Percentiles rank a stretch among this genome's conserved stretches.
These are phyloP conservation scores for Candida tetrigidarum DNA, from an alignment of 1,139 yeast genomes.

Conservation along the genomic window DNA sequence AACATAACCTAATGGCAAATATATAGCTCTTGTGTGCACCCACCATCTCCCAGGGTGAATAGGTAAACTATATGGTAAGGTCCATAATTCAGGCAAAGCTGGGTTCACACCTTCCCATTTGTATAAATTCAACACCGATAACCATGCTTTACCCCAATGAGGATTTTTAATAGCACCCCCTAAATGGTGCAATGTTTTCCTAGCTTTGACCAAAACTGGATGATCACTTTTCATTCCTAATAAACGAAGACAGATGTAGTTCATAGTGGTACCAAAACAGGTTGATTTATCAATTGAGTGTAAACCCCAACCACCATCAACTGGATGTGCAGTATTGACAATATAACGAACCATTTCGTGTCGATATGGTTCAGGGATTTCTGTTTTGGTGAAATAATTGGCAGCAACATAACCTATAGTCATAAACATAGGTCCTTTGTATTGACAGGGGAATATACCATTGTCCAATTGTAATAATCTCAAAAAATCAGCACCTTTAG, in stretches of 20 bases:
- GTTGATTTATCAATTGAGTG: constrained; percentile 93
- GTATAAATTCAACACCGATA: constrained; percentile 77
- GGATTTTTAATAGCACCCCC: constrained; percentile 95
- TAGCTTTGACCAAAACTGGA: constrained; percentile 79
- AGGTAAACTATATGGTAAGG: constrained; percentile 78
- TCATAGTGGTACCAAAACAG: constrained; percentile 91
- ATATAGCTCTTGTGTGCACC: constrained; percentile 97
- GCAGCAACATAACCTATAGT: constrained; percentile 86
- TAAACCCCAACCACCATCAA: constrained; percentile 99
- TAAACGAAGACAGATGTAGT: constrained; percentile 77
- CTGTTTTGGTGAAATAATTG: constrained; percentile 68
- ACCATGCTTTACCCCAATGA: constrained; percentile 98
- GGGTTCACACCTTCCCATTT: constrained; percentile 98
- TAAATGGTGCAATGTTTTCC: constrained; percentile 65
- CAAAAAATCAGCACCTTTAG: constrained; percentile 77
- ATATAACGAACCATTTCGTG: constrained; percentile 80
- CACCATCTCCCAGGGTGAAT: constrained; percentile 98
- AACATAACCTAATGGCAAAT: constrained; percentile 84
- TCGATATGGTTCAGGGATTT: constrained; percentile 67
- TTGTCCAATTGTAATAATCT: constrained; percentile 70
- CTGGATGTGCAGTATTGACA: constrained; percentile 91
- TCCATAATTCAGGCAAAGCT: constrained; percentile 96
- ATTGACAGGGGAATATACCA: constrained; percentile 85
- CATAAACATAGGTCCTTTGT: constrained; percentile 98
- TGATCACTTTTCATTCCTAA: constrained; percentile 77